A percentile compares a stretch with the other conserved stretches of the same genome.
phyloP scores from a whole-genome alignment of 2,329 filamentous ascomycete genomes.

The Paramyrothecium sp. region DNA sequence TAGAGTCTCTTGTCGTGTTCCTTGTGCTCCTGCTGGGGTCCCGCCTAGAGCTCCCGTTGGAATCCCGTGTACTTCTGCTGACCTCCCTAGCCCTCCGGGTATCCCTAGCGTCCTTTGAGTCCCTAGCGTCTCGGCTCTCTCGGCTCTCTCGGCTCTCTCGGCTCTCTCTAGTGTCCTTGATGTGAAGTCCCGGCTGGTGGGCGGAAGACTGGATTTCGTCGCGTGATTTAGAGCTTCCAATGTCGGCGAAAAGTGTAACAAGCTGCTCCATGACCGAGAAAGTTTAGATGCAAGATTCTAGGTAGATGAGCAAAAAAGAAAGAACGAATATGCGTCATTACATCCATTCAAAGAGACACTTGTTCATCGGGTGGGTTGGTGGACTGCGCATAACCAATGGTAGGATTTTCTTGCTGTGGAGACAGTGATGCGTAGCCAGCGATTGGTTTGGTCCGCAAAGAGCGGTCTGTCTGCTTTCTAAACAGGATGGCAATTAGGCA shows the following conservation, averaged over 20 bases:
- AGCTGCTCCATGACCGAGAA: slow-evolving; percentile 4
- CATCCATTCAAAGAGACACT: background rate
- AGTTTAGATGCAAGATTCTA: background rate
- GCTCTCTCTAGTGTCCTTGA: background rate
- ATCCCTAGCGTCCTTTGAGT: background rate
- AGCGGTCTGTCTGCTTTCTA: background rate
- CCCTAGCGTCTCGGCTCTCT: background rate
- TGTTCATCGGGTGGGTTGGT: background rate
- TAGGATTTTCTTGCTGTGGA: background rate
- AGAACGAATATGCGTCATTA: background rate
- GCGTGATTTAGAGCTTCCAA: slow-evolving; percentile 1
- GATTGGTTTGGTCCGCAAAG: background rate
- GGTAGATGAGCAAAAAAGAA: background rate
- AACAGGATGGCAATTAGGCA: slow-evolving; percentile 3
- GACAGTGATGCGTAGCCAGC: background rate
- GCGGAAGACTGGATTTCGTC: background rate
- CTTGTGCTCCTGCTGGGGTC: background rate
- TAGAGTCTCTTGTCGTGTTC: background rate
- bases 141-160: background rate
- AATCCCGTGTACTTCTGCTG: background rate
- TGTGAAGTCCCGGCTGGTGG: background rate
- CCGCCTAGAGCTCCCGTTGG: background rate
- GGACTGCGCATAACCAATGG: slow-evolving; percentile 1
- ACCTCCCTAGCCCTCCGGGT: background rate
- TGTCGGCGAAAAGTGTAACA: slow-evolving; percentile 3